Conservation (phyloP, 352 stramenopile genomes). For the Phytophthora crassamura region DNA sequence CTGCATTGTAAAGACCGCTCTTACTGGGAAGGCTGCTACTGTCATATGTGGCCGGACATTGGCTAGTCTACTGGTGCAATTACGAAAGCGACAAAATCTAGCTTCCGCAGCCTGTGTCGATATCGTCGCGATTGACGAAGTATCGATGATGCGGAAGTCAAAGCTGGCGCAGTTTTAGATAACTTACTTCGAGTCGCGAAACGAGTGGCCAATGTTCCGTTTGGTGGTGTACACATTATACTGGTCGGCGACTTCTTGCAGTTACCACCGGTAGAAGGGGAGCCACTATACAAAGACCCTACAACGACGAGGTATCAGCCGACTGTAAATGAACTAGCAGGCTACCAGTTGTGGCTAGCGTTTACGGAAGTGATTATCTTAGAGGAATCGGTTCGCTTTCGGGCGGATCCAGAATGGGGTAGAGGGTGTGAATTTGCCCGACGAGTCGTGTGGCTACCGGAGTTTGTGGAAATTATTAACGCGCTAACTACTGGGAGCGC, state of each 20-base stretch:
- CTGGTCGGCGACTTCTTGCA: constrained; percentile 4
- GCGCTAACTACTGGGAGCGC: neutral
- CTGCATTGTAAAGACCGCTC: constrained; percentile 6
- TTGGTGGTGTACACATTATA: constrained; percentile 2
- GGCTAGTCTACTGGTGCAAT: constrained; percentile 2
- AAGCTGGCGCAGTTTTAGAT: neutral
- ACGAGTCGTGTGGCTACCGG: neutral
- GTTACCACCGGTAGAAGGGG: constrained; percentile 2
- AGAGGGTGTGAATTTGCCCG: neutral
- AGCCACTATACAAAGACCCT: constrained; percentile 1
- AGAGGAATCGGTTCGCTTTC: too few relatives aligned
- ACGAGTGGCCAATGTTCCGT: neutral
- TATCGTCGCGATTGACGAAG: constrained; percentile 1
- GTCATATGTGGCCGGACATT: neutral
- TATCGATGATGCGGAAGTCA: constrained; percentile 8
- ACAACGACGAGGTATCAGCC: neutral
- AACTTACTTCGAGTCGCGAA: neutral
- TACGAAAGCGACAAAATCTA: neutral
- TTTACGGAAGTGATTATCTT: too few relatives aligned
- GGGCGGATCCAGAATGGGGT: constrained; percentile 15
- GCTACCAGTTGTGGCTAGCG: too few relatives aligned
- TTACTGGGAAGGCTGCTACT: constrained; percentile 6
- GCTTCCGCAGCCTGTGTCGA: neutral
- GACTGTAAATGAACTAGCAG: neutral
- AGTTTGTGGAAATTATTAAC: constrained; percentile 8